phyloP scores from a whole-genome alignment of 768 basidiomycete genomes.

The Cubamyces sp. region DNA sequence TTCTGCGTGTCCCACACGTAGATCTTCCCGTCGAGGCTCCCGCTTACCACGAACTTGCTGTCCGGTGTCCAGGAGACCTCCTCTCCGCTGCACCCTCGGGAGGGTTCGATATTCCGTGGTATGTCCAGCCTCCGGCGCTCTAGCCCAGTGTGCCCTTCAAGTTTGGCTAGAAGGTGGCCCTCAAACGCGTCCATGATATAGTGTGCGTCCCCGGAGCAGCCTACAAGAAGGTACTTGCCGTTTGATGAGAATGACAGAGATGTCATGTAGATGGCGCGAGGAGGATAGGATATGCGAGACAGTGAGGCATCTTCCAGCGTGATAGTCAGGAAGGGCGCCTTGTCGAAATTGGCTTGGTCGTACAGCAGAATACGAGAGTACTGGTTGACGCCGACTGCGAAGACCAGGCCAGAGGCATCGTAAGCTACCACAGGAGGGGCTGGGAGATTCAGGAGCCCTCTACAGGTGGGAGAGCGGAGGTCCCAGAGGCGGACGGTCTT shows the following conservation, averaged over 20 bases:
- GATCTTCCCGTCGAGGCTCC: constrained; percentile 85
- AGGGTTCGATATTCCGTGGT: constrained; percentile 63
- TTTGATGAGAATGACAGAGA: constrained; percentile 89
- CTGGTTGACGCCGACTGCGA: constrained; percentile 84
- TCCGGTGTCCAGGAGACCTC: constrained; percentile 96
- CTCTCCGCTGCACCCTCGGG: constrained; percentile 85
- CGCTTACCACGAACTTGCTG: constrained; percentile 86
- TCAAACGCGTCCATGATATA: constrained; percentile 93
- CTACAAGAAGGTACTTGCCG: constrained; percentile 87
- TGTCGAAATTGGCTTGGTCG: constrained; percentile 86
- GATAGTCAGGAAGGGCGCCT: constrained; percentile 87
- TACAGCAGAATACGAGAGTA: constrained; percentile 85
- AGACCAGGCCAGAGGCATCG: constrained; percentile 80
- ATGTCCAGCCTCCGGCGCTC: constrained; percentile 62
- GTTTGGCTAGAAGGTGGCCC: constrained; percentile 78
- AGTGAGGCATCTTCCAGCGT: constrained; percentile 83
- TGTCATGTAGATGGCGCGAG: constrained; percentile 88
- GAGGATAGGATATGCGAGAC: constrained; percentile 77
- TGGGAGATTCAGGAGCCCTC: constrained; percentile 78
- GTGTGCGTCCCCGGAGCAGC: constrained; percentile 91
- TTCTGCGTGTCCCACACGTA: constrained; percentile 84
- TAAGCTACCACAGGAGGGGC: constrained; percentile 81
- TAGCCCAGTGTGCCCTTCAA: constrained; percentile 84
- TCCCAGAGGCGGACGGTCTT: constrained; percentile 98
- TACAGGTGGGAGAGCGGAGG: constrained; percentile 75